phyloP scores from a whole-genome alignment of 2,329 filamentous ascomycete species.

The Phyllosticta capitalensis region DNA sequence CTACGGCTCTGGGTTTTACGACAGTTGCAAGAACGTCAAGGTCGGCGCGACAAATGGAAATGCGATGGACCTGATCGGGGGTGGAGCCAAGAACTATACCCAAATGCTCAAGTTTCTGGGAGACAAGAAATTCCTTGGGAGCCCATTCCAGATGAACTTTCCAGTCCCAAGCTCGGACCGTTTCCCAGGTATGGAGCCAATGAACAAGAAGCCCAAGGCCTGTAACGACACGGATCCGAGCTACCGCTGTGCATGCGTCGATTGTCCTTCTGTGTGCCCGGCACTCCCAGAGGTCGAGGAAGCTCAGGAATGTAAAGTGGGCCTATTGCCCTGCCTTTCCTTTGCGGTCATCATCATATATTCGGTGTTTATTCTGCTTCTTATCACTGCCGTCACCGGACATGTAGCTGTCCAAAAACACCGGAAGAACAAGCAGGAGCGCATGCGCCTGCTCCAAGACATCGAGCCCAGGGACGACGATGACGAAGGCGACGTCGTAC shows the following conservation, averaged over 20 bases:
- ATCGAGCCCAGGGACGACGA: slow-evolving; percentile 80
- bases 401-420: slow-evolving; percentile 69
- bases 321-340: slow-evolving; percentile 81
- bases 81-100: slow-evolving; percentile 82
- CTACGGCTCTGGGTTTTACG: slow-evolving; percentile 81
- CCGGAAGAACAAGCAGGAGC: slow-evolving; percentile 64
- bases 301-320: slow-evolving; percentile 67
- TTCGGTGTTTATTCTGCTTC: slow-evolving; percentile 58
- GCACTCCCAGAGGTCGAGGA: slow-evolving; percentile 67
- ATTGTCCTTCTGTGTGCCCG: slow-evolving; percentile 80
- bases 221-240: slow-evolving; percentile 83
- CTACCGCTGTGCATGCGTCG: slow-evolving; percentile 87
- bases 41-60: slow-evolving; percentile 89
- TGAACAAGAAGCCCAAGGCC: slow-evolving; percentile 64
- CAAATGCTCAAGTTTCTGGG: slow-evolving; percentile 86
- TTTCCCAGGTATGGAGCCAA: slow-evolving; percentile 61
- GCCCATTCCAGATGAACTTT: slow-evolving; percentile 97
- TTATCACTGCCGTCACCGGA: slow-evolving; percentile 58
- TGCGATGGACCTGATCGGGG: slow-evolving; percentile 93
- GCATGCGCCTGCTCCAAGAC: slow-evolving; percentile 80
- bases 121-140: slow-evolving; percentile 82
- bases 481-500: slow-evolving; percentile 78
- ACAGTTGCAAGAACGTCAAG: slow-evolving; percentile 98
- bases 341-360: slow-evolving; percentile 89
- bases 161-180: slow-evolving; percentile 49